A percentile compares a stretch with the other conserved stretches of the same genome.
These are phyloP conservation scores for Colletotrichum sidae DNA, from an alignment of 2,329 filamentous ascomycete species.

Conservation along the genomic window DNA sequence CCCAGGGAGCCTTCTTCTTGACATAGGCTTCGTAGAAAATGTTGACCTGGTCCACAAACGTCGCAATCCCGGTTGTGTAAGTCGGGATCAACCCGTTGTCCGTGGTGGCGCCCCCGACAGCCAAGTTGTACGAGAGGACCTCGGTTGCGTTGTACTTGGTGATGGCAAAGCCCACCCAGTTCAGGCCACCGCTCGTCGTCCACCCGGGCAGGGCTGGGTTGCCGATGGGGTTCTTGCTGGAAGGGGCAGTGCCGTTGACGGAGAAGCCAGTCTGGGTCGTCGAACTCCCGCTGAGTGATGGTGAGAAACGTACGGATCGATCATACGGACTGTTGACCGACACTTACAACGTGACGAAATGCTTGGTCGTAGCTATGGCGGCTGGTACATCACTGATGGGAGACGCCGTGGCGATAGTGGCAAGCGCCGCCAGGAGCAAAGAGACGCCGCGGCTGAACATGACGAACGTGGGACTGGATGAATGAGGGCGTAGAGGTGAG, in stretches of 20 bases:
- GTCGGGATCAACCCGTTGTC: slow-evolving; percentile 63
- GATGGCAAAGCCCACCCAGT: slow-evolving; percentile 64
- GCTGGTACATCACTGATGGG: too few species aligned
- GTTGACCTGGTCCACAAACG: slow-evolving; percentile 61
- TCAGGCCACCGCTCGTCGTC: slow-evolving; percentile 61
- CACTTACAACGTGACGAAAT: too few species aligned
- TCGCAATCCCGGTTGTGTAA: slow-evolving; percentile 58
- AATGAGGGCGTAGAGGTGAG: too few species aligned
- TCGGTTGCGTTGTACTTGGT: slow-evolving; percentile 57
- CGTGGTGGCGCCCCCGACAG: slow-evolving; percentile 65
- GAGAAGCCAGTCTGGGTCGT: slow-evolving; percentile 15
- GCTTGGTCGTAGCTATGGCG: too few species aligned
- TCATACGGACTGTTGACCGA: too few species aligned
- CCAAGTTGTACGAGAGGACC: slow-evolving; percentile 64
- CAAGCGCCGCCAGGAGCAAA: too few species aligned
- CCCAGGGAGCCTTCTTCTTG: neutral
- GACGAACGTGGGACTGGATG: too few species aligned
- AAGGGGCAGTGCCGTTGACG: slow-evolving; percentile 11
- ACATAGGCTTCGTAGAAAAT: slow-evolving; percentile 4
- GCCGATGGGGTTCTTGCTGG: slow-evolving; percentile 64
- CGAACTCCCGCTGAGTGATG: slow-evolving; percentile 1
- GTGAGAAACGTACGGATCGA: too few species aligned
- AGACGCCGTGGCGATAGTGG: too few species aligned
- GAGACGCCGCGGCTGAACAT: too few species aligned
- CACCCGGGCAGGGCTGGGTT: slow-evolving; percentile 68